These are phyloP conservation scores for Colletotrichum cuscutae DNA, from an alignment of 2,329 filamentous ascomycete genomes.

Conservation along the genomic window DNA sequence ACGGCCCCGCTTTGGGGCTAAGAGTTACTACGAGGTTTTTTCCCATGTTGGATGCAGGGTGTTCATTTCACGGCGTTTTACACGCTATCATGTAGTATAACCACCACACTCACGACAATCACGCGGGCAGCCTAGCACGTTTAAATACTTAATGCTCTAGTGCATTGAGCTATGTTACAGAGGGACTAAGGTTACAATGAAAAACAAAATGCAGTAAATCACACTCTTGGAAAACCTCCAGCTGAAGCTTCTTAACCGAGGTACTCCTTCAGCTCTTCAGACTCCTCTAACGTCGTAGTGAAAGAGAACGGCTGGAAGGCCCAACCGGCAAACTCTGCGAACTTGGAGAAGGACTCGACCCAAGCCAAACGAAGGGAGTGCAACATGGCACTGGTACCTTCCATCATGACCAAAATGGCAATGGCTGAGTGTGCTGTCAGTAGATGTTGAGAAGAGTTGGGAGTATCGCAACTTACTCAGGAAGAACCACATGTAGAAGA, in stretches of 20 bases:
- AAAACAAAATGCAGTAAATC: slow-evolving; percentile 24
- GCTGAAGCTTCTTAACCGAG: slow-evolving; percentile 50
- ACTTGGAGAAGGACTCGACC: slow-evolving; percentile 98
- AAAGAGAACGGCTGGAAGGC: slow-evolving; percentile 93
- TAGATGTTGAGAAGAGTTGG: neutral
- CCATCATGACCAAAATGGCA: slow-evolving; percentile 87
- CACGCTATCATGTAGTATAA: slow-evolving; percentile 14
- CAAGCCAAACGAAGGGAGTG: slow-evolving; percentile 92
- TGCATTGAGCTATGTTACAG: slow-evolving; percentile 36
- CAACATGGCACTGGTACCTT: slow-evolving; percentile 95
- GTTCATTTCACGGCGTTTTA: slow-evolving; percentile 2
- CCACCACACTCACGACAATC: slow-evolving; percentile 13
- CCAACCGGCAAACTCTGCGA: slow-evolving; percentile 90
- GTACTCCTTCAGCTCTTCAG: slow-evolving; percentile 70
- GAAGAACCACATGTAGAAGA: slow-evolving; percentile 91
- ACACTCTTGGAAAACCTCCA: neutral
- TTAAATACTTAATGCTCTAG: slow-evolving; percentile 23
- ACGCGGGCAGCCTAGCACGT: neutral
- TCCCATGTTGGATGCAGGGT: neutral
- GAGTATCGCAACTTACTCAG: slow-evolving; percentile 60
- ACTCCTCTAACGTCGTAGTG: slow-evolving; percentile 84
- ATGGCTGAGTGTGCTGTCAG: slow-evolving; percentile 46
- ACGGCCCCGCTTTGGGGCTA: slow-evolving; percentile 78
- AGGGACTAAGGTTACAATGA: slow-evolving; percentile 35
- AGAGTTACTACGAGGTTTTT: neutral